Evolutionary conservation across 2,329 filamentous ascomycete species (phyloP), one percentile per base, ranked within the genome.

Genomic region (Leptographium flavum): DNA sequence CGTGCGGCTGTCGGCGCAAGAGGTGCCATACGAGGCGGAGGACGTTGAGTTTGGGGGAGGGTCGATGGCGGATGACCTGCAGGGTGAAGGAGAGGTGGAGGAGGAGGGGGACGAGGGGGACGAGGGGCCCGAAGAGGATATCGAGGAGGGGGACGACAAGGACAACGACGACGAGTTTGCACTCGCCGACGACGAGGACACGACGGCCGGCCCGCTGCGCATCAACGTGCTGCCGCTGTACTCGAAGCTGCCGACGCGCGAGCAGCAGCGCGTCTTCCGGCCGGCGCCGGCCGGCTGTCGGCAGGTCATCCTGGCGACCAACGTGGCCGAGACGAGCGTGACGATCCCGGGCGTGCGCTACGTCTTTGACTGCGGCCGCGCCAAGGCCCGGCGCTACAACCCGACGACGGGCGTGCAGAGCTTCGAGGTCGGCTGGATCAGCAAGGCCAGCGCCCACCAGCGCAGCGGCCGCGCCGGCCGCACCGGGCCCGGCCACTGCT

Each of bases 331-430:
- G 63, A 98, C 92, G 0, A 93, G 85, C 74, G 72, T 98, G 58
- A 98, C 92, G 1, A 98, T 98, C 47, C 90, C 92, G 0, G 88
- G 87, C 2, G 88, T 94, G 49, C 79, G 86, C 49, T 98, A 95
- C 57, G 92, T 98, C 9, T 95, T 98, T 50, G 90, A 96, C 61
- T 88, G 85, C 52, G 92, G 92, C 30, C 74, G 93, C 42, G 83
- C 85, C 31, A 98, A 98, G 61, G 88, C 95, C 60, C 82, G 90
- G 50, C 83, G 81, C 47, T 96, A 92, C 56, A 85, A 96, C 58
- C 73, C 77, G n/a, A 67, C 76, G 11, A 95, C 84, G 9, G 90
- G 90, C 4, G 90, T 98, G 1, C 92, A 98, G 60, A 94, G 83
- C 57, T 98, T 94, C 58, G 84, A 94, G 55, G 77, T 98, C 44